These are phyloP conservation scores for Claviceps purpurea DNA, from an alignment of 2,329 filamentous ascomycete species.

Conservation along the genomic window DNA sequence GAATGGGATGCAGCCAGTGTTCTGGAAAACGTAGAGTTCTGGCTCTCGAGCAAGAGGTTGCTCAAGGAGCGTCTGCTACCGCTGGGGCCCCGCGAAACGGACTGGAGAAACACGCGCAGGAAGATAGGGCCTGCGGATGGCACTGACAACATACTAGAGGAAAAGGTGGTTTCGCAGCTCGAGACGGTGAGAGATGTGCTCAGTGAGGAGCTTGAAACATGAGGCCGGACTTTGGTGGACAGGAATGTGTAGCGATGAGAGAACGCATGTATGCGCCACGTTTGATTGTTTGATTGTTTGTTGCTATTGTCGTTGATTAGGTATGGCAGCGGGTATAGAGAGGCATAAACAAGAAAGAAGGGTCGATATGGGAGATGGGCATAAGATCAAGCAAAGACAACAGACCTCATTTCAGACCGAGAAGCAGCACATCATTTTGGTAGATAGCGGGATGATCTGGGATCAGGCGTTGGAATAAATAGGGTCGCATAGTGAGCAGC, in stretches of 20 bases:
- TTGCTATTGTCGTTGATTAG: neutral
- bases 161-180: constrained; percentile 60
- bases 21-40: constrained; percentile 73
- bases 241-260: neutral
- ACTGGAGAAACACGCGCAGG: constrained; percentile 37
- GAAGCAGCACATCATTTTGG: constrained; percentile 3
- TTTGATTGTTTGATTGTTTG: neutral
- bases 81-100: constrained; percentile 57
- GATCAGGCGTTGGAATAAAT: constrained; percentile 9
- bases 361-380: neutral
- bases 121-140: constrained; percentile 20
- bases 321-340: neutral
- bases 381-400: neutral
- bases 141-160: constrained; percentile 55
- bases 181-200: constrained; percentile 44
- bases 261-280: neutral
- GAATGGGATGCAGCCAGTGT: constrained; percentile 61
- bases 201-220: constrained; percentile 33
- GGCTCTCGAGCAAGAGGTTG: constrained; percentile 55
- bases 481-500: neutral
- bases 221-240: constrained; percentile 1
- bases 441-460: constrained; percentile 2
- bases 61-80: constrained; percentile 63
- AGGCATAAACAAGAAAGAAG: neutral
- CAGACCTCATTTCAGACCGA: neutral